Percentiles rank a stretch among this genome's conserved stretches.
Evolutionary conservation across 164 flowering plant genomes (phyloP).

Genomic region (Nymphaea colorata): DNA sequence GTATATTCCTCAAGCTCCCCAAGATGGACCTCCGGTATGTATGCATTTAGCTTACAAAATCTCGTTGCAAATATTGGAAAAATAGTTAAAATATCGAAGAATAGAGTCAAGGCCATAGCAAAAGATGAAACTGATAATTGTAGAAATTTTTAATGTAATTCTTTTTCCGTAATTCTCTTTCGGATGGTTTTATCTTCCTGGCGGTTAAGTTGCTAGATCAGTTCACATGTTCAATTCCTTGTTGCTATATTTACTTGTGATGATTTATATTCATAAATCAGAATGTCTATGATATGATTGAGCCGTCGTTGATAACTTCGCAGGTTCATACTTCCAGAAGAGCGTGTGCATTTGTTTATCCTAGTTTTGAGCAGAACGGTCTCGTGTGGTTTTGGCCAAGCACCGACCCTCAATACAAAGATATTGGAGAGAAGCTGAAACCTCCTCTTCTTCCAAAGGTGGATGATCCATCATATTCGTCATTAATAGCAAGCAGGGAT

Average conservation of each 20-base stretch:
- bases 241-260: too few species aligned
- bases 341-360: conserved; percentile 83
- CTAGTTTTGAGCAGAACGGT: conserved; percentile 60
- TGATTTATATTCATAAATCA: too few species aligned
- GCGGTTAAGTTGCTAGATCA: too few species aligned
- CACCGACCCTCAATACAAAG: conserved; percentile 46
- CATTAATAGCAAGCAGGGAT: conserved; percentile 52
- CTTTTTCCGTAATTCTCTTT: too few species aligned
- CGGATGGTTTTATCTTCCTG: too few species aligned
- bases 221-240: too few species aligned
- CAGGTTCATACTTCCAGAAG: conserved; percentile 67
- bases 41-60: background rate
- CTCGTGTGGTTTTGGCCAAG: conserved; percentile 98
- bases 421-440: conserved; percentile 35
- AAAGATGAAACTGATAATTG: too few species aligned
- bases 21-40: conserved; percentile 71
- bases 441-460: conserved; percentile 77
- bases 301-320: conserved; percentile 6
- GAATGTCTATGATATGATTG: too few species aligned
- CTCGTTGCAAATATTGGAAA: too few species aligned
- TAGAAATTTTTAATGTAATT: too few species aligned
- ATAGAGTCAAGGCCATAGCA: too few species aligned
- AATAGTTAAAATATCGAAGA: too few species aligned
- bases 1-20: conserved; percentile 84
- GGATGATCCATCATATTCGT: conserved; percentile 77